Conservation (phyloP, 805 yeast genomes). For the Metschnikowia henanensis region DNA sequence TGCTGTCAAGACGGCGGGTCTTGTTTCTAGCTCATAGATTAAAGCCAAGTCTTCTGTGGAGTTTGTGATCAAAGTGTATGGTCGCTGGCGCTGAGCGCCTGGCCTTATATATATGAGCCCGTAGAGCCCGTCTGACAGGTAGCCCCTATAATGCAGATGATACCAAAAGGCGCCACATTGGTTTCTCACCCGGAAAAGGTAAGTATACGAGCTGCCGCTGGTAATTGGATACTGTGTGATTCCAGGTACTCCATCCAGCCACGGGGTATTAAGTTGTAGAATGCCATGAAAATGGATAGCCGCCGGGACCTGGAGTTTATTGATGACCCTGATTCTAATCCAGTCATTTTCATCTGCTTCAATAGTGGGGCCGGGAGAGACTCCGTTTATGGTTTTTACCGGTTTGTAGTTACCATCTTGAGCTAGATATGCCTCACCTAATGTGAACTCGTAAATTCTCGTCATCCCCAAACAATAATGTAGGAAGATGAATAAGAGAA, state of each 20-base stretch:
- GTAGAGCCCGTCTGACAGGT: constrained; percentile 48
- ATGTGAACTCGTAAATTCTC: constrained; percentile 7
- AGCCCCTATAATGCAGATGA: constrained; percentile 50
- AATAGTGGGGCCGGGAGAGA: constrained; percentile 52
- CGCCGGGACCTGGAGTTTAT: constrained; percentile 37
- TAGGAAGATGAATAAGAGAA: not conserved
- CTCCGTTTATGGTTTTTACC: constrained; percentile 40
- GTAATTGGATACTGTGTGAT: constrained; percentile 52
- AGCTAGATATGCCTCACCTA: constrained; percentile 12
- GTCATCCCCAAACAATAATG: not conserved
- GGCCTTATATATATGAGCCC: constrained; percentile 49
- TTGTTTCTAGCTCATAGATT: constrained; percentile 25
- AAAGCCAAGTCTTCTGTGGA: constrained; percentile 27
- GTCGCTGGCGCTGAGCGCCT: constrained; percentile 23
- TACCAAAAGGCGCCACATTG: constrained; percentile 57
- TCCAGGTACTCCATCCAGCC: constrained; percentile 52
- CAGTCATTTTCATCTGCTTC: constrained; percentile 35
- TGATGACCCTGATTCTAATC: constrained; percentile 36
- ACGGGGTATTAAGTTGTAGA: constrained; percentile 44
- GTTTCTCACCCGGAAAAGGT: constrained; percentile 38
- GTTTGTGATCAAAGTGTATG: constrained; percentile 29
- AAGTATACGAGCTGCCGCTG: constrained; percentile 41
- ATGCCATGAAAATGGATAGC: constrained; percentile 58
- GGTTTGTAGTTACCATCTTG: constrained; percentile 37
- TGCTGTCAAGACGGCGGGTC: constrained; percentile 30